Conservation (phyloP, 805 yeast species). For the Tetrapisispora nanseiensis region DNA sequence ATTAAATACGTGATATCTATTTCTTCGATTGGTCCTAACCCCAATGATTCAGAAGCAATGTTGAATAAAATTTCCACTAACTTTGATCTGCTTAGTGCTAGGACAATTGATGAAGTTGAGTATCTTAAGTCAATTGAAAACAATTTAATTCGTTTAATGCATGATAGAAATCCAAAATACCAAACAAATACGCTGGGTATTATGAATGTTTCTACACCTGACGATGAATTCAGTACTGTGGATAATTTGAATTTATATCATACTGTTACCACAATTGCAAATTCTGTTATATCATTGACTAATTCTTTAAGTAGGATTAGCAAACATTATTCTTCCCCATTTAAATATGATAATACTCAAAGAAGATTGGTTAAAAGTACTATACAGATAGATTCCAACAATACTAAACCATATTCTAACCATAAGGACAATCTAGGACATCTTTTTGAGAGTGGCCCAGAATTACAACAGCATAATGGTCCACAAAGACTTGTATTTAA, state of each 20-base stretch:
- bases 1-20: slow-evolving; percentile 31
- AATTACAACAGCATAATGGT: not conserved
- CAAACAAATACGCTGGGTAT: not conserved
- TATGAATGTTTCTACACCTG: not conserved
- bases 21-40: slow-evolving; percentile 20
- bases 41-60: slow-evolving; percentile 9
- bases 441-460: not conserved
- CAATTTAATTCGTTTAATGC: slow-evolving; percentile 18
- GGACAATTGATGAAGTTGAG: slow-evolving; percentile 62
- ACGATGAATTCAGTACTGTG: slow-evolving; percentile 21
- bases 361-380: slow-evolving; percentile 22
- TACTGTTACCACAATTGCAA: slow-evolving; percentile 28
- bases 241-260: slow-evolving; percentile 29
- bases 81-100: slow-evolving; percentile 57
- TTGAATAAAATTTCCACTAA: slow-evolving; percentile 23
- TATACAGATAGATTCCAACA: slow-evolving; percentile 7
- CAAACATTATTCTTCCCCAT: slow-evolving; percentile 14
- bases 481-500: slow-evolving; percentile 16
- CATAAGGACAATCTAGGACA: not conserved
- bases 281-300: slow-evolving; percentile 28
- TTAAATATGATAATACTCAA: slow-evolving; percentile 12
- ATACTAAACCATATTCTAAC: slow-evolving; percentile 1
- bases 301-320: slow-evolving; percentile 15
- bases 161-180: not conserved
- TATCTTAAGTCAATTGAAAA: slow-evolving; percentile 40